Base-by-base conservation (phyloP, 495 filamentous ascomycete genomes). In the Daldinia bambusicola region DNA sequence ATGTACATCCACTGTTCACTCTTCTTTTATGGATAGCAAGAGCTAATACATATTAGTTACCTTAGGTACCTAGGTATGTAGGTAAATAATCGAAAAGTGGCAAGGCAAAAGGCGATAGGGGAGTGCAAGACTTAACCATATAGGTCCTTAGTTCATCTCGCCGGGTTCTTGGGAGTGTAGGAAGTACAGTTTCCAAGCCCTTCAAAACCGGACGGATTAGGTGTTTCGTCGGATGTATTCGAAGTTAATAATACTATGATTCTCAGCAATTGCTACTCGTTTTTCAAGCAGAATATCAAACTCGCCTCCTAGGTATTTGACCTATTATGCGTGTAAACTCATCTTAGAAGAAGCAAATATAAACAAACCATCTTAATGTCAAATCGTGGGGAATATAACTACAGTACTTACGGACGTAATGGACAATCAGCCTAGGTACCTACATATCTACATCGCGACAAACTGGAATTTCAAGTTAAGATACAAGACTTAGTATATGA, bases 401-500 rank as follows among this genome's bases (percentile, higher is more conserved):
- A 26, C 26, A 26, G 26, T 26, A 26, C 26, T 26, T 26, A 26
- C 26, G 26, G 3, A 26, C 26, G 1, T 26, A 3, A 26, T 26
- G 3, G 26, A 26, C 26, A 26, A 26, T 36, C n/a, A n/a, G n/a
- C n/a, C n/a, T n/a, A n/a, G n/a, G n/a, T n/a, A n/a, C n/a, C n/a
- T n/a, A n/a, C n/a, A n/a, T n/a, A n/a, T n/a, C n/a, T n/a, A n/a
- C n/a, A n/a, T n/a, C n/a, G n/a, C n/a, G n/a, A n/a, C n/a, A n/a
- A 20, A 51, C 32, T 41, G 60, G 32, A 66, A 41, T 32, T 52
- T 37, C 20, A 16, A 53, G 6, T 37, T 43, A 31, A 38, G 12
- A 18, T 26, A 1, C 5, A 36, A 36, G 34, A 36, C 57, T 55
- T 55, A 45, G 16, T 45, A 48, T 22, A 75, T 71, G 69, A 79